Evolutionary conservation across 768 basidiomycete species (phyloP).

Genomic region (Aureoboletus auriporus): DNA sequence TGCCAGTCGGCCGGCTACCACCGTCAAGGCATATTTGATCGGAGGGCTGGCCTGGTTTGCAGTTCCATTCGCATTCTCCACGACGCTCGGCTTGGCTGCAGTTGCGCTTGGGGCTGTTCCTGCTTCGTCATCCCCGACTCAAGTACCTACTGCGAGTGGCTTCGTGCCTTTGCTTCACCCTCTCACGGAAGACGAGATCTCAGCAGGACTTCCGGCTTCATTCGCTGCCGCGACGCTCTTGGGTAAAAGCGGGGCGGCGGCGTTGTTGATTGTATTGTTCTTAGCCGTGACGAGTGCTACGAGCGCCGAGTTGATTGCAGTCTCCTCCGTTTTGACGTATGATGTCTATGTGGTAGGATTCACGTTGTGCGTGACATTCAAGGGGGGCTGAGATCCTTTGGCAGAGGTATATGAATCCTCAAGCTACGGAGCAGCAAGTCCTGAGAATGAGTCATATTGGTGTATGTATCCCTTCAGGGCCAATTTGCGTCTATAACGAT

Average conservation of each 20-base stretch:
- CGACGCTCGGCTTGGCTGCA: slow-evolving; percentile 82
- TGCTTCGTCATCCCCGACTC: slow-evolving; percentile 21
- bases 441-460: slow-evolving; percentile 64
- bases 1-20: slow-evolving; percentile 77
- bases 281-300: slow-evolving; percentile 84
- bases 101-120: slow-evolving; percentile 64
- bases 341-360: slow-evolving; percentile 73
- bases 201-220: slow-evolving; percentile 84
- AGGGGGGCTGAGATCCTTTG: not conserved
- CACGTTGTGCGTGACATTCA: not conserved
- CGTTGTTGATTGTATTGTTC: slow-evolving; percentile 79
- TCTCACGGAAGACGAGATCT: slow-evolving; percentile 61
- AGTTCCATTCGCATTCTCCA: slow-evolving; percentile 84
- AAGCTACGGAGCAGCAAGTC: slow-evolving; percentile 72
- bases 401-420: slow-evolving; percentile 76
- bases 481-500: not conserved
- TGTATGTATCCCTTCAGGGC: slow-evolving; percentile 32
- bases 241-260: slow-evolving; percentile 74
- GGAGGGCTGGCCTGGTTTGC: slow-evolving; percentile 92
- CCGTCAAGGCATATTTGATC: slow-evolving; percentile 86
- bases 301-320: slow-evolving; percentile 88
- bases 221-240: slow-evolving; percentile 81
- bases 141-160: slow-evolving; percentile 47
- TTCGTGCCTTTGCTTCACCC: slow-evolving; percentile 38
- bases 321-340: slow-evolving; percentile 78